Evolutionary conservation across 495 filamentous ascomycete species (phyloP).

Genomic region (Amphirosellinia nigrospora): DNA sequence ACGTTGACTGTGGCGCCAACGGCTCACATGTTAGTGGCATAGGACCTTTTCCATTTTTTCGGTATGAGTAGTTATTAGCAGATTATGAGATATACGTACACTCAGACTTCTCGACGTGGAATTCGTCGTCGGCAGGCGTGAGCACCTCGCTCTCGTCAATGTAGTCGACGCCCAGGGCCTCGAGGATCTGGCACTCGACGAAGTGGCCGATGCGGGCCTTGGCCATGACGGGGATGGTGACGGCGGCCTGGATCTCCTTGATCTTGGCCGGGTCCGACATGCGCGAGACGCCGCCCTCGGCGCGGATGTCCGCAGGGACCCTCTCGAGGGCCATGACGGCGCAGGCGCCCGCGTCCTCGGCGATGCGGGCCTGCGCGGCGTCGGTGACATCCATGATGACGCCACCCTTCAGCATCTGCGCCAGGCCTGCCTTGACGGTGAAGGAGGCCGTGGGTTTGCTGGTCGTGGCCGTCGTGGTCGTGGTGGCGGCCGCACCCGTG

Average conservation of each 20-base stretch:
- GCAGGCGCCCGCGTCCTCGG: constrained; percentile 92
- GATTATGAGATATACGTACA: constrained; percentile 41
- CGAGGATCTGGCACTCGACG: constrained; percentile 97
- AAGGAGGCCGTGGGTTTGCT: constrained; percentile 52
- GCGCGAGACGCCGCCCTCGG: constrained; percentile 88
- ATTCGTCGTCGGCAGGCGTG: constrained; percentile 86
- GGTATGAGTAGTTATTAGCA: neutral
- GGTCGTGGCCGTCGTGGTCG: constrained; percentile 21
- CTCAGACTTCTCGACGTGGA: constrained; percentile 88
- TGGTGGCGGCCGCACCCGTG: constrained; percentile 17
- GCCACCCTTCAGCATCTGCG: constrained; percentile 97
- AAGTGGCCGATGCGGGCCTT: constrained; percentile 98
- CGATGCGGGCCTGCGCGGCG: constrained; percentile 92
- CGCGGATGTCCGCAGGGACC: constrained; percentile 95
- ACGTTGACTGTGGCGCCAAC: constrained; percentile 58
- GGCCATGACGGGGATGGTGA: constrained; percentile 99
- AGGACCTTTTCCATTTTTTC: neutral
- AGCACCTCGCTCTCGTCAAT: constrained; percentile 98
- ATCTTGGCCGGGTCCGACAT: constrained; percentile 98
- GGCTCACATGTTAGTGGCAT: neutral
- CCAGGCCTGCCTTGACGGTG: constrained; percentile 89
- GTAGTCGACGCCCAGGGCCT: constrained; percentile 94
- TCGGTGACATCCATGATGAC: constrained; percentile 99
- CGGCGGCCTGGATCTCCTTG: constrained; percentile 91
- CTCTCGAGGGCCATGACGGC: constrained; percentile 99